phyloP scores from a whole-genome alignment of 352 stramenopile genomes.

The Globisporangium recalcitrans region DNA sequence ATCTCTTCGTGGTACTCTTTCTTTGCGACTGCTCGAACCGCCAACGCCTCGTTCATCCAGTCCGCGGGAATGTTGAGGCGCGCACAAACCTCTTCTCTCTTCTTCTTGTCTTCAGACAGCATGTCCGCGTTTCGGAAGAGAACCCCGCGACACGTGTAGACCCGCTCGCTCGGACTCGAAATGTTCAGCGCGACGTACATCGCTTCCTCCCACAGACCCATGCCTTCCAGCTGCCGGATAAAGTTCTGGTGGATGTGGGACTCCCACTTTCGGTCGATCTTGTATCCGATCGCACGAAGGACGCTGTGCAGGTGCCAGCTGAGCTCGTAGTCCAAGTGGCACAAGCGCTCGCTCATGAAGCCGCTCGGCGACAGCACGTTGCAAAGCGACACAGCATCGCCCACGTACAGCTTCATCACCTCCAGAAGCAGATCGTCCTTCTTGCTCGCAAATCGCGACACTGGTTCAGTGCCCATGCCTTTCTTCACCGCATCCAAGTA shows the following conservation, averaged over 20 bases:
- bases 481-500: slow-evolving; percentile 44
- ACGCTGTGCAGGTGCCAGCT: slow-evolving; percentile 76
- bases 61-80: slow-evolving; percentile 45
- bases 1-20: slow-evolving; percentile 60
- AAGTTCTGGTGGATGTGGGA: slow-evolving; percentile 81
- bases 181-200: slow-evolving; percentile 82
- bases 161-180: slow-evolving; percentile 45
- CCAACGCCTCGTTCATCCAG: slow-evolving; percentile 70
- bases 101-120: slow-evolving; percentile 27
- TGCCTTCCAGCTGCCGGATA: slow-evolving; percentile 67
- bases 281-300: slow-evolving; percentile 65
- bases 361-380: slow-evolving; percentile 57
- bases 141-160: slow-evolving; percentile 48
- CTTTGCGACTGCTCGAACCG: slow-evolving; percentile 42
- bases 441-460: slow-evolving; percentile 29
- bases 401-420: slow-evolving; percentile 64
- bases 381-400: slow-evolving; percentile 46
- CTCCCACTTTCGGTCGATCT: slow-evolving; percentile 68
- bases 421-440: slow-evolving; percentile 65
- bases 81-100: slow-evolving; percentile 46
- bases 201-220: slow-evolving; percentile 60
- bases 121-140: slow-evolving; percentile 65
- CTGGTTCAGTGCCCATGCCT: slow-evolving; percentile 25
- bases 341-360: slow-evolving; percentile 25
- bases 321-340: slow-evolving; percentile 70